phyloP scores from a whole-genome alignment of 1,139 yeast genomes.

The Hemisphaericaspora subhashii region DNA sequence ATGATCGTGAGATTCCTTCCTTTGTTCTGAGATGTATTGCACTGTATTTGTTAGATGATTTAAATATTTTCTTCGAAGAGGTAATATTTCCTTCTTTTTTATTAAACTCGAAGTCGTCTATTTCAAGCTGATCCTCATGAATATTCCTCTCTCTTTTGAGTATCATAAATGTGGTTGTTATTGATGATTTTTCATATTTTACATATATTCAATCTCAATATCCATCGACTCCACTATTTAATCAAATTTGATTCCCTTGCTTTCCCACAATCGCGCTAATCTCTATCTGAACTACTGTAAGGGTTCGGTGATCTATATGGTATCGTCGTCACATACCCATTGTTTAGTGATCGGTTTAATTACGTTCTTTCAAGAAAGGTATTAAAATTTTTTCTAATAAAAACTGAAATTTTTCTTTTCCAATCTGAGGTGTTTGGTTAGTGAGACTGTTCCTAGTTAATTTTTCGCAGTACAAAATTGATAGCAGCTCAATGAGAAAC shows the following conservation, averaged over 20 bases:
- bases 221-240: background rate
- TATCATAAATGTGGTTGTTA: too few species aligned
- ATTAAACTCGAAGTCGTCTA: too few species aligned
- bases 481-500: too few species aligned
- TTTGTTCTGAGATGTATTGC: background rate
- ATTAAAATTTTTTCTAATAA: constrained; percentile 11
- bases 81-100: background rate
- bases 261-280: background rate
- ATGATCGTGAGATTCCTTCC: too few species aligned
- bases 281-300: background rate
- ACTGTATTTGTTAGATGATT: background rate
- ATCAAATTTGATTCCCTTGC: background rate
- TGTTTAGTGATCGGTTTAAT: constrained; percentile 18
- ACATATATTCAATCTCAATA: too few species aligned
- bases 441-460: too few species aligned
- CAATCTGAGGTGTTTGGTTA: constrained; percentile 1
- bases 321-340: constrained; percentile 17
- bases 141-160: too few species aligned
- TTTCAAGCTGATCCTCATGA: too few species aligned
- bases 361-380: constrained; percentile 7
- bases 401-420: constrained; percentile 8
- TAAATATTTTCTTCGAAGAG: background rate
- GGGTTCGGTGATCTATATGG: constrained; percentile 1
- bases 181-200: too few species aligned
- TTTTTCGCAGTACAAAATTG: too few species aligned